Conservation (phyloP, 2,329 filamentous ascomycete genomes). For the Penicillium sp. region DNA sequence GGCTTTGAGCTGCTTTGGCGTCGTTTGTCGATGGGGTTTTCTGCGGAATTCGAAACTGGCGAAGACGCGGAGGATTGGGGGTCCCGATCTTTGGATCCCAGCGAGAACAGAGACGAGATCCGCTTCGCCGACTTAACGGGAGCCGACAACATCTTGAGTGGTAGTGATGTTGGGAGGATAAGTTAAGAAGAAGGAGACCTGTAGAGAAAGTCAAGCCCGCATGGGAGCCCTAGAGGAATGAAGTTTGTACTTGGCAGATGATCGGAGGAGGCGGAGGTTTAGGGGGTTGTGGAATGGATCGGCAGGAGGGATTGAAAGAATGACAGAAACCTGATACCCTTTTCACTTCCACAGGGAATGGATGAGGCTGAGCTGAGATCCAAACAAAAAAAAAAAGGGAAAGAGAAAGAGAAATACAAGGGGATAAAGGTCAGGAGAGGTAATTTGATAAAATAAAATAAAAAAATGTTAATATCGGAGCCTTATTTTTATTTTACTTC, state of each 20-base stretch:
- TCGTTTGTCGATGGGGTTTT: conserved; percentile 20
- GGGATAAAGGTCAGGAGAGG: neutral
- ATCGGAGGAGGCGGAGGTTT: conserved; percentile 11
- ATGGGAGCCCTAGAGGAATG: conserved; percentile 15
- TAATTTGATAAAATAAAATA: neutral
- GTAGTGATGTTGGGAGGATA: conserved; percentile 5
- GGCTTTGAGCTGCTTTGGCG: conserved; percentile 35
- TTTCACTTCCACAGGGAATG: conserved; percentile 3
- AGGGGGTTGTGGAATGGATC: conserved; percentile 36
- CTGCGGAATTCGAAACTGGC: conserved; percentile 16
- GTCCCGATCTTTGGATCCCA: conserved; percentile 40
- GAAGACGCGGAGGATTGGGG: conserved; percentile 30
- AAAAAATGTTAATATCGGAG: neutral
- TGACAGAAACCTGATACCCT: conserved; percentile 17
- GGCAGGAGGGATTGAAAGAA: conserved; percentile 38
- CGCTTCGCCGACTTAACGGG: conserved; percentile 47
- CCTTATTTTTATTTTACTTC: neutral
- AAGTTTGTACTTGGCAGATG: conserved; percentile 10
- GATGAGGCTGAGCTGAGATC: conserved; percentile 4
- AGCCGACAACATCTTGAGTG: conserved; percentile 40
- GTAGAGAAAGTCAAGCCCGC: conserved; percentile 14
- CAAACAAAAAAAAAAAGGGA: neutral
- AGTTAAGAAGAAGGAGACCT: conserved; percentile 4
- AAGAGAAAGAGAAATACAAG: neutral
- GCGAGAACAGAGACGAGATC: conserved; percentile 48